These are phyloP conservation scores for Sungouiozyma intestinalis DNA, from an alignment of 805 yeast genomes.

Conservation along the genomic window DNA sequence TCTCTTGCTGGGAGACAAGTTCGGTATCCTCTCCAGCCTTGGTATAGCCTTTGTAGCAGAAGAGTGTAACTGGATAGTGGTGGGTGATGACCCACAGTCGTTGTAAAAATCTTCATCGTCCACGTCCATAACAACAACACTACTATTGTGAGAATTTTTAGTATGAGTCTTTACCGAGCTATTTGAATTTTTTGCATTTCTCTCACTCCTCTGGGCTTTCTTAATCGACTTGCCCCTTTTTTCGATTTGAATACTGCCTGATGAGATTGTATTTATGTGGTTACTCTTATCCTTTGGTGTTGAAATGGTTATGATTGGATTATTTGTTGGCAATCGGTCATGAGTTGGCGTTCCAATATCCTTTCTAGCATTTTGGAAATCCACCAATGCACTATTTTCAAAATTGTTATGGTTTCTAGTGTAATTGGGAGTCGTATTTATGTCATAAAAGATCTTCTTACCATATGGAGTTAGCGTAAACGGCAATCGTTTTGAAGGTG, in stretches of 20 bases:
- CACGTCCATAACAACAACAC: no score
- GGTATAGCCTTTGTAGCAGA: conserved; percentile 25
- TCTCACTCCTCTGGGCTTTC: not conserved
- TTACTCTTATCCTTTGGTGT: not conserved
- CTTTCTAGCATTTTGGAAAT: conserved; percentile 26
- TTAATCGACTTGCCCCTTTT: not conserved
- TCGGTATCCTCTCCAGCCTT: conserved; percentile 13
- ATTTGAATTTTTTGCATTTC: not conserved
- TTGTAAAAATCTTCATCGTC: conserved; percentile 1
- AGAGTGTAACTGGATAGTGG: conserved; percentile 28
- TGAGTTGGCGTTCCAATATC: conserved; percentile 10
- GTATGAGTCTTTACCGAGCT: conserved; percentile 1
- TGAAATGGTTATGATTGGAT: conserved; percentile 1
- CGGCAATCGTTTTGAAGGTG: conserved; percentile 24
- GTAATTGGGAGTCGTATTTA: conserved; percentile 23
- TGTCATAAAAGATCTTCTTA: conserved; percentile 22
- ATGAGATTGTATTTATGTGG: no score
- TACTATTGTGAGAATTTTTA: conserved; percentile 2
- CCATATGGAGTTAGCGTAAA: conserved; percentile 27
- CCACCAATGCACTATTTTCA: conserved; percentile 25
- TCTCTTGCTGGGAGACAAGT: conserved; percentile 2
- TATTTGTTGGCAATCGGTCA: not conserved
- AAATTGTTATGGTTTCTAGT: conserved; percentile 6
- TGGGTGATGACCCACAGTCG: conserved; percentile 28
- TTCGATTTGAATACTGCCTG: not conserved